Percentiles rank a stretch among this genome's conserved stretches.
Conservation (phyloP, 495 filamentous ascomycete genomes). For the Neurospora cerealis region DNA sequence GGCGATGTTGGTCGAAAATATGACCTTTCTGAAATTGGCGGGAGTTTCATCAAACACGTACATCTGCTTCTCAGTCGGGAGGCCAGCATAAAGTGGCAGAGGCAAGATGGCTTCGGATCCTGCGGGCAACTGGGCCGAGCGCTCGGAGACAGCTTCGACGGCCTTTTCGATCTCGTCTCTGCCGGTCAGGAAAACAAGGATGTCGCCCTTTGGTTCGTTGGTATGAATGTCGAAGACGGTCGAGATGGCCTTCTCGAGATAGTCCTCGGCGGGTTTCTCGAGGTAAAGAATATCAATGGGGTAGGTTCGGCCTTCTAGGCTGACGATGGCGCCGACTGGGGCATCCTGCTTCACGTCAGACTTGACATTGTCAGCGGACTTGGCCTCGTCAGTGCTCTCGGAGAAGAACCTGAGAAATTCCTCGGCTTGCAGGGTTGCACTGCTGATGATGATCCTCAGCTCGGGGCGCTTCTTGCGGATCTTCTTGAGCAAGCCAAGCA, state of each 20-base stretch:
- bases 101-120: slow-evolving; percentile 61
- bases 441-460: slow-evolving; percentile 82
- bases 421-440: slow-evolving; percentile 88
- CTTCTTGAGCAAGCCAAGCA: slow-evolving; percentile 92
- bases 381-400: slow-evolving; percentile 30
- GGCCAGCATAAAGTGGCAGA: slow-evolving; percentile 79
- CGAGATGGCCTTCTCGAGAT: slow-evolving; percentile 75
- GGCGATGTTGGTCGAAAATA: slow-evolving; percentile 93
- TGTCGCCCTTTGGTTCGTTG: slow-evolving; percentile 81
- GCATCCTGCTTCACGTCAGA: slow-evolving; percentile 28
- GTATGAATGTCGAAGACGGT: slow-evolving; percentile 90
- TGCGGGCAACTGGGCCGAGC: slow-evolving; percentile 61
- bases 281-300: slow-evolving; percentile 85
- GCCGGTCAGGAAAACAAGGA: slow-evolving; percentile 86
- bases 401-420: slow-evolving; percentile 80
- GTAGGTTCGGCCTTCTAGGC: slow-evolving; percentile 82
- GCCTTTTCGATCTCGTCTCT: slow-evolving; percentile 86
- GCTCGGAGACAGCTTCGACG: slow-evolving; percentile 69
- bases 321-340: slow-evolving; percentile 63
- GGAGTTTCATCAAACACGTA: slow-evolving; percentile 85
- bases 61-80: slow-evolving; percentile 83
- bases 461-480: slow-evolving; percentile 75
- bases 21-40: slow-evolving; percentile 79
- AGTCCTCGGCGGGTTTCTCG: slow-evolving; percentile 73
- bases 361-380: slow-evolving; percentile 33